Evolutionary conservation across 1,284 basidiomycete genomes (phyloP), one percentile per base, ranked within the genome.

Genomic region (Melampsora larici-populina): DNA sequence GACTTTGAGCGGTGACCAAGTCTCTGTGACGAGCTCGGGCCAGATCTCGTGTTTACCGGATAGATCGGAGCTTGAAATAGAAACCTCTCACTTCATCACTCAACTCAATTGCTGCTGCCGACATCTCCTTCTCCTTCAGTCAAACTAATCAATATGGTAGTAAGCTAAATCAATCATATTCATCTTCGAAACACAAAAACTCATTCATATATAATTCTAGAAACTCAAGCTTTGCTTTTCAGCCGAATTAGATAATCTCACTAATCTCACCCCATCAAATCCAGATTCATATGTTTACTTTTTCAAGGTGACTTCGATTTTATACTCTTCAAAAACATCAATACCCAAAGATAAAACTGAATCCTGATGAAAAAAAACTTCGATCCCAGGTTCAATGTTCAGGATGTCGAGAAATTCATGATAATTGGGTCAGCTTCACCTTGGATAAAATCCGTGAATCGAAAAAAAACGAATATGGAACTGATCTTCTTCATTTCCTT

Each of bases 261-360:
- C 65, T n/a, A 40, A 76, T 63, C 51, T 76, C 11, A 18, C 24
- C 21, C 55, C 60, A 9, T 24, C 40, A 11, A 55, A 76, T 51
- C 51, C 65, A 58, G 31, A 46, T 26, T 29, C 33, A n/a, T 63
- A 76, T 33, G 29, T 43, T n/a, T 76, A 36, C 40, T 76, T 76
- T 31, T 76, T 76, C 65, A 76, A 76, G 33, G 74, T 76, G n/a
- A 43, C 18, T 48, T 73, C 26, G n/a, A n/a, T n/a, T n/a, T n/a
- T n/a, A n/a, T n/a, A n/a, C n/a, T n/a, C n/a, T n/a, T n/a, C n/a
- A n/a, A n/a, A n/a, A n/a, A n/a, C 24, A 29, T 55, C 2, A 11
- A n/a, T 43, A 15, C n/a, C 17, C 65, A 40, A 43, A 21, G 31
- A 40, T 13, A 18, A 67, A 9, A 46, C 18, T n/a, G 17, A n/a